Evolutionary conservation across 768 basidiomycete genomes (phyloP).

Genomic region (Leccinellum albellum): DNA sequence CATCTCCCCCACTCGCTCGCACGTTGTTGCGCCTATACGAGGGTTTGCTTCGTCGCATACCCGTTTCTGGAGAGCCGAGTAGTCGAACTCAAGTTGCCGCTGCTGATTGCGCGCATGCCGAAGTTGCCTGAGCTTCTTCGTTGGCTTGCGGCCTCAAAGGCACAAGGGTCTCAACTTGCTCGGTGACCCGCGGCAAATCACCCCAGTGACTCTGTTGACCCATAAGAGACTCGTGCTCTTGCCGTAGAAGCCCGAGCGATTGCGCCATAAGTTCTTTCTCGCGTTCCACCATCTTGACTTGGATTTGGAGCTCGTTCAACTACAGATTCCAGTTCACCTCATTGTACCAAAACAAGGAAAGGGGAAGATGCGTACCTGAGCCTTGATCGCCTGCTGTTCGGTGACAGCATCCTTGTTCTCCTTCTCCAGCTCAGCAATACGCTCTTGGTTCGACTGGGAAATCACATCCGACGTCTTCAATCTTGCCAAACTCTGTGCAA

Average conservation of each 20-base stretch:
- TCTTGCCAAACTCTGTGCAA: slow-evolving; percentile 68
- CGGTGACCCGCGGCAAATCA: slow-evolving; percentile 62
- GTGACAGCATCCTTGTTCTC: slow-evolving; percentile 47
- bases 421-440: slow-evolving; percentile 61
- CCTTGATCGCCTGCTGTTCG: slow-evolving; percentile 55
- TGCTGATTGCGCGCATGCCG: slow-evolving; percentile 57
- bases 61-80: slow-evolving; percentile 63
- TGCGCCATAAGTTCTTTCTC: slow-evolving; percentile 60
- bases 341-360: not conserved
- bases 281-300: slow-evolving; percentile 50
- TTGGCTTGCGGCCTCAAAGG: slow-evolving; percentile 58
- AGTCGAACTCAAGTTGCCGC: slow-evolving; percentile 62
- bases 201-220: slow-evolving; percentile 77
- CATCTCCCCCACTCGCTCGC: slow-evolving; percentile 79
- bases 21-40: slow-evolving; percentile 72
- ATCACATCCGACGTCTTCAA: slow-evolving; percentile 71
- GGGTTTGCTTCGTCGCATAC: slow-evolving; percentile 67
- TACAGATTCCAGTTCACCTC: slow-evolving; percentile 24
- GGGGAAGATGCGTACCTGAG: slow-evolving; percentile 47
- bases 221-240: slow-evolving; percentile 55
- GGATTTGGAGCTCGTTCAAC: slow-evolving; percentile 60
- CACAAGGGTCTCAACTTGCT: slow-evolving; percentile 69
- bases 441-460: slow-evolving; percentile 55
- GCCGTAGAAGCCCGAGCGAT: slow-evolving; percentile 49
- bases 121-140: slow-evolving; percentile 67